Percentiles rank a stretch among this genome's conserved stretches.
These are phyloP conservation scores for Ceratocystis ficicola DNA, from an alignment of 2,329 filamentous ascomycete species.

Conservation along the genomic window DNA sequence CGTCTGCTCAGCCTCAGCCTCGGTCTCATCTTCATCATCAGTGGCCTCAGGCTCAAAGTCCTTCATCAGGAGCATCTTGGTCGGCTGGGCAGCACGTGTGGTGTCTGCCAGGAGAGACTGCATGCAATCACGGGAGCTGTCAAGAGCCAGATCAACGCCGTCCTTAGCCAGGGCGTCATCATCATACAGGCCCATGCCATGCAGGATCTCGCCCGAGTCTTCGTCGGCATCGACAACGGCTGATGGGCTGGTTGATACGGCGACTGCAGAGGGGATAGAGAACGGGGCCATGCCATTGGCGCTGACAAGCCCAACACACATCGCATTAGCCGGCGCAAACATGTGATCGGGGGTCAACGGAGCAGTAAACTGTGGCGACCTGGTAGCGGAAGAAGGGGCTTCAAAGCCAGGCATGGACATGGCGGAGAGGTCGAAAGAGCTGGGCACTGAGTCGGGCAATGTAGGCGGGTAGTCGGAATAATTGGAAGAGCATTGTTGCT, in stretches of 20 bases:
- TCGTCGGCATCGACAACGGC: slow-evolving; percentile 39
- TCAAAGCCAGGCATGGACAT: slow-evolving; percentile 15
- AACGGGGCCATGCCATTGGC: background rate
- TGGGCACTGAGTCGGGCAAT: slow-evolving; percentile 12
- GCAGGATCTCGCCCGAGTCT: slow-evolving; percentile 56
- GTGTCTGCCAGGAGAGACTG: slow-evolving; percentile 42
- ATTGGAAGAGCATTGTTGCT: background rate
- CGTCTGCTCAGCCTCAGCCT: slow-evolving; percentile 27
- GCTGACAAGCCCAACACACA: background rate
- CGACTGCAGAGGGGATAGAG: background rate
- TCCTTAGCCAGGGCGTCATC: slow-evolving; percentile 33
- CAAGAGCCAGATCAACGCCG: slow-evolving; percentile 41
- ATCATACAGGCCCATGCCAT: slow-evolving; percentile 77
- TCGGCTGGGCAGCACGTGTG: slow-evolving; percentile 36
- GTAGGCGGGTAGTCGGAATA: slow-evolving; percentile 14
- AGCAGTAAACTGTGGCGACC: slow-evolving; percentile 13
- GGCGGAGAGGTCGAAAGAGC: slow-evolving; percentile 14
- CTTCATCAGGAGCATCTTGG: slow-evolving; percentile 70
- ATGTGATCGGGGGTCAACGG: slow-evolving; percentile 15
- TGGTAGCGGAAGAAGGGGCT: background rate
- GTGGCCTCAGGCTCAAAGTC: slow-evolving; percentile 60
- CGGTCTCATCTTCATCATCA: slow-evolving; percentile 34
- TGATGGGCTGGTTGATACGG: background rate
- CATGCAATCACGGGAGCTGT: slow-evolving; percentile 45
- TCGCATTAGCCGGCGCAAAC: background rate